phyloP scores from a whole-genome alignment of 2,329 filamentous ascomycete genomes.

The Monilinia aucupariae region DNA sequence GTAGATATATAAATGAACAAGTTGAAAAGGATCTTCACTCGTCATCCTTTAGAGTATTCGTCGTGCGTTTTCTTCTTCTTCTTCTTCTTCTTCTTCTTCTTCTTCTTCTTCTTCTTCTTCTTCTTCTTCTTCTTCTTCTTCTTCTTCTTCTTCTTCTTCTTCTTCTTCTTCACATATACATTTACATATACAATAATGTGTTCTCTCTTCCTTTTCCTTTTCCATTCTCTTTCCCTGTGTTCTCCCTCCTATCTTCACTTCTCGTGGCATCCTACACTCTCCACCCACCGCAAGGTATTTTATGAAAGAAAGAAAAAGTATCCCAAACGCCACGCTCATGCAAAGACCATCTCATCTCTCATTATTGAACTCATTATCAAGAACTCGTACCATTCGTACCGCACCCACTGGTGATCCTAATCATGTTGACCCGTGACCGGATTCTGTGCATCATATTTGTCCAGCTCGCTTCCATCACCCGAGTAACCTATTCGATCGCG shows the following conservation, averaged over 20 bases:
- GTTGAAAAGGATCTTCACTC: too few relatives aligned
- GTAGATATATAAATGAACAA: too few relatives aligned
- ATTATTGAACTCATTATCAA: neutral
- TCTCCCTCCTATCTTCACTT: too few relatives aligned
- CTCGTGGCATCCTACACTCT: too few relatives aligned
- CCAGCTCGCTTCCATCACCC: conserved; percentile 34
- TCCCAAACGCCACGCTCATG: conserved; percentile 5
- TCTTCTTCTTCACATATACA: neutral
- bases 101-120: too few relatives aligned
- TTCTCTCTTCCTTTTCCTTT: neutral
- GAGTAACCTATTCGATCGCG: conserved; percentile 35
- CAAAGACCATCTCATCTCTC: neutral
- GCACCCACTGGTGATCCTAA: neutral
- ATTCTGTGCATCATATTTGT: conserved; percentile 30
- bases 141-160: too few relatives aligned
- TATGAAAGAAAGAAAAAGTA: neutral
- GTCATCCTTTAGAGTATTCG: too few relatives aligned
- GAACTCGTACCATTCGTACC: too few relatives aligned
- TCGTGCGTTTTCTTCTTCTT: too few relatives aligned
- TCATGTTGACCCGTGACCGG: conserved; percentile 22
- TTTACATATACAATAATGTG: neutral
- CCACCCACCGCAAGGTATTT: neutral
- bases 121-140: too few relatives aligned
- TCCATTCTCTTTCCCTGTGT: neutral
- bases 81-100: too few relatives aligned